Base-by-base conservation (phyloP, 2,329 filamentous ascomycete genomes). In the Sodiomyces alkalinus region DNA sequence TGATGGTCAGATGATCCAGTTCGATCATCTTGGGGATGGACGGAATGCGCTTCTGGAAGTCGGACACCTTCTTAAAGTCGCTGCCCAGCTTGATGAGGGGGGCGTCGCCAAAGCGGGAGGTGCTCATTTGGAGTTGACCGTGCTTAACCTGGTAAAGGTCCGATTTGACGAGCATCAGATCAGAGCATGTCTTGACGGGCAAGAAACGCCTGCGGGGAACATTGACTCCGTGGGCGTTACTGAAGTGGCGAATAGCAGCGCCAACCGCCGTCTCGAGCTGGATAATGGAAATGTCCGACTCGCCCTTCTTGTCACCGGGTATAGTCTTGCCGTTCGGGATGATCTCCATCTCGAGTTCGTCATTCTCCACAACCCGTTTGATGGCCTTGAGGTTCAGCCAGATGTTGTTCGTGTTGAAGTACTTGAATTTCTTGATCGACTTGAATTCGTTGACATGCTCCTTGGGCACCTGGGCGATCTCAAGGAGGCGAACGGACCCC, bases 351-450 rank as follows among this genome's bases (percentile, higher is more conserved):
- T 86, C 81, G 30, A 98, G 77, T 67, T 96, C 87, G 55, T 93
- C 83, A 58, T 92, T 85, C 73, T 96, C 90, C 6, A 98, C 90
- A 30, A 98, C 85, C 36, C 90, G 86, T 79, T 96, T 96, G 62
- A 98, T 80, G 43, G 90, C 90, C 53, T 82, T 77, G 46, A 94
- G 71, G 65, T 93, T 93, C 70, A 98, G 80, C 90, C 90, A 98
- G 62, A 98, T 94, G 74, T 98, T 98, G 80, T 98, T 98, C 60
- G 90, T 98, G 75, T 98, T 98, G 79, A 98, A 98, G 76, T 98
- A 98, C 73, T 92, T 94, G 80, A 98, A 98, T 73, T 98, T 98
- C 79, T 98, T 98, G 71, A 98, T 98, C 27, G 86, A 94, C 77
- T 98, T 98, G 82, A 98, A 98, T 66, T 98, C 90, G 64, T 98